Percentiles rank a stretch among this genome's conserved stretches.
phyloP scores from a whole-genome alignment of 345 rosid genomes.

The Salix arbutifolia region DNA sequence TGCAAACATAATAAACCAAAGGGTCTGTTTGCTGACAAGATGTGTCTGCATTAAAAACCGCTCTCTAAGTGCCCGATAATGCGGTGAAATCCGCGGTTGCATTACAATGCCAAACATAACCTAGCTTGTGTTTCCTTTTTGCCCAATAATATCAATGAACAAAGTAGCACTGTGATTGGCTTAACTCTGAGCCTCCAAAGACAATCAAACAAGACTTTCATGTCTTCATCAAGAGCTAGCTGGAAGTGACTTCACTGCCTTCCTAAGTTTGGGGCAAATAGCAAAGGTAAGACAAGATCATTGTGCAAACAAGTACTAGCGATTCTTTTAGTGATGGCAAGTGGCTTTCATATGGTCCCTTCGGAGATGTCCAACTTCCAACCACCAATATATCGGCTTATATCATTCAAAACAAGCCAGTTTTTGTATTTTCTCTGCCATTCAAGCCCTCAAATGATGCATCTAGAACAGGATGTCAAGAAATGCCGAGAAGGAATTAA shows the following conservation, averaged over 20 bases:
- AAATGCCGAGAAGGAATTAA: slow-evolving; percentile 24
- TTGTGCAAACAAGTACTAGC: not conserved
- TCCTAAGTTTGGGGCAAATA: no score
- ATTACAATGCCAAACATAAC: not conserved
- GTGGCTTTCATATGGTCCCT: slow-evolving; percentile 25
- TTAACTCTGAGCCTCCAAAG: not conserved
- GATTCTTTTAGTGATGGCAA: slow-evolving; percentile 15
- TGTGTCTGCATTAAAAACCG: no score
- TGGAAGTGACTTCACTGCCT: not conserved
- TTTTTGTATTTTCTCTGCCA: slow-evolving; percentile 19
- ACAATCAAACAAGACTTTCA: slow-evolving; percentile 15
- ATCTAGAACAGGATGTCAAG: not conserved
- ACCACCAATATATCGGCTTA: slow-evolving; percentile 15
- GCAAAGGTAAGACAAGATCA: not conserved
- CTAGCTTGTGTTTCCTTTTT: not conserved
- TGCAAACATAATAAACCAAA: not conserved
- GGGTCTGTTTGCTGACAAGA: no score
- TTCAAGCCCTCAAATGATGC: slow-evolving; percentile 8
- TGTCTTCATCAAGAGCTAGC: slow-evolving; percentile 29
- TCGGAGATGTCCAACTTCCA: slow-evolving; percentile 23
- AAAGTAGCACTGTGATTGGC: not conserved
- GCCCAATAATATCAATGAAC: not conserved
- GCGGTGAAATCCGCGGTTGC: no score
- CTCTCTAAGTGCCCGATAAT: no score
- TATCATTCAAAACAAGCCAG: slow-evolving; percentile 21